Conservation (phyloP, 441 rosid genomes). For the Adansonia rubrostipa region DNA sequence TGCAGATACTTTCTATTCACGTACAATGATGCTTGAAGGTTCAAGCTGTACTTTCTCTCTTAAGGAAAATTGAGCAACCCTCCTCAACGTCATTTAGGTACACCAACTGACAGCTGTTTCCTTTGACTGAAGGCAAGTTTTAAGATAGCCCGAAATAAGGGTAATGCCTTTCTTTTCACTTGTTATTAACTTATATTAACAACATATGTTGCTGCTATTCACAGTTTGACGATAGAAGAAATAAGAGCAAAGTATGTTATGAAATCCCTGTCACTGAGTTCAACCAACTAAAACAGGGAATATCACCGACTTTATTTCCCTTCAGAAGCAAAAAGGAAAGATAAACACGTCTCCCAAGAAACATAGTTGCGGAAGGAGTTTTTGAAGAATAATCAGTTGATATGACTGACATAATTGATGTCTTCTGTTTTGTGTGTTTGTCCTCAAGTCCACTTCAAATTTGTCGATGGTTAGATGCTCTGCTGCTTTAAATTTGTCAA, state of each 20-base stretch:
- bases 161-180: background rate
- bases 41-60: slow-evolving; percentile 5
- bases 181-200: background rate
- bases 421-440: background rate
- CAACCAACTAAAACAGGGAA: background rate
- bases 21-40: slow-evolving; percentile 6
- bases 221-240: background rate
- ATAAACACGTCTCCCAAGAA: background rate
- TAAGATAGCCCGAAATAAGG: background rate
- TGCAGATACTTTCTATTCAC: slow-evolving; percentile 6
- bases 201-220: background rate
- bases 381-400: slow-evolving; percentile 10
- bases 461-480: background rate
- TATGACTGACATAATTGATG: slow-evolving; percentile 5
- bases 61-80: background rate
- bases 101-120: background rate
- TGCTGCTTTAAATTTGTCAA: background rate
- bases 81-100: background rate
- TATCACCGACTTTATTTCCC: slow-evolving; percentile 1
- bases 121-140: background rate
- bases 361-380: background rate
- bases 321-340: background rate
- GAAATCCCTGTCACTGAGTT: background rate
- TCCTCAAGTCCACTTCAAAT: background rate
- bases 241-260: background rate